phyloP scores from a whole-genome alignment of 768 basidiomycete genomes.

The Pleurotus giganteus region DNA sequence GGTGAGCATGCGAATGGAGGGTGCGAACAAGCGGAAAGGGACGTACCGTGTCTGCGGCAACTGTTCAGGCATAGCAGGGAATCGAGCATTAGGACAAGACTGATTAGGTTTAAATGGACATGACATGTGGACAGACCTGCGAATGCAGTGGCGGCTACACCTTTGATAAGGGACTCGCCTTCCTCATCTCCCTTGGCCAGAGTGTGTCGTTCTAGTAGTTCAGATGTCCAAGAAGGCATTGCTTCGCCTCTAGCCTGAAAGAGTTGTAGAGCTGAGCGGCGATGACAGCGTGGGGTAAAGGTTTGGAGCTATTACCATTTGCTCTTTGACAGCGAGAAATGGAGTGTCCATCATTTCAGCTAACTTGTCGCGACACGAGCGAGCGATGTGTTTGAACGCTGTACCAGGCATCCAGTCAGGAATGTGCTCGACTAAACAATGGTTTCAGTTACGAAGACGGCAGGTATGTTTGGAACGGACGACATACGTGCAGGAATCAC shows the following conservation, averaged over 20 bases:
- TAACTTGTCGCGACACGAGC: not conserved
- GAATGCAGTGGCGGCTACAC: constrained; percentile 10
- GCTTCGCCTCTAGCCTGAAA: constrained; percentile 16
- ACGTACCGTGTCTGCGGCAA: constrained; percentile 18
- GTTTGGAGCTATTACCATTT: too few species aligned
- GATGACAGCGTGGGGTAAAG: not conserved
- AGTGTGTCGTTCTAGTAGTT: constrained; percentile 9
- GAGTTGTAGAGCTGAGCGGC: not conserved
- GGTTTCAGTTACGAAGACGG: not conserved
- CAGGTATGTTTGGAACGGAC: constrained; percentile 13
- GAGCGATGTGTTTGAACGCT: constrained; percentile 14
- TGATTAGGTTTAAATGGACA: not conserved
- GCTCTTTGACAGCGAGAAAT: constrained; percentile 10
- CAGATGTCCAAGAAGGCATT: constrained; percentile 14
- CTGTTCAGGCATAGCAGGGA: not conserved
- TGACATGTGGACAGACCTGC: not conserved
- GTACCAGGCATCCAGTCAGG: constrained; percentile 13
- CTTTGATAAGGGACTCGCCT: constrained; percentile 14
- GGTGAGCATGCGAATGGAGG: not conserved
- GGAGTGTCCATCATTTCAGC: constrained; percentile 11
- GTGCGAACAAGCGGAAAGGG: not conserved
- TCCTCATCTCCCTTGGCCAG: constrained; percentile 9
- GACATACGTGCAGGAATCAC: constrained; percentile 27
- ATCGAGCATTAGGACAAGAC: not conserved
- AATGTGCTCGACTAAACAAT: not conserved